Percentiles rank a stretch among this genome's conserved stretches.
phyloP scores from a whole-genome alignment of 2,329 filamentous ascomycete genomes.

The Pyrenochaeta sp. region DNA sequence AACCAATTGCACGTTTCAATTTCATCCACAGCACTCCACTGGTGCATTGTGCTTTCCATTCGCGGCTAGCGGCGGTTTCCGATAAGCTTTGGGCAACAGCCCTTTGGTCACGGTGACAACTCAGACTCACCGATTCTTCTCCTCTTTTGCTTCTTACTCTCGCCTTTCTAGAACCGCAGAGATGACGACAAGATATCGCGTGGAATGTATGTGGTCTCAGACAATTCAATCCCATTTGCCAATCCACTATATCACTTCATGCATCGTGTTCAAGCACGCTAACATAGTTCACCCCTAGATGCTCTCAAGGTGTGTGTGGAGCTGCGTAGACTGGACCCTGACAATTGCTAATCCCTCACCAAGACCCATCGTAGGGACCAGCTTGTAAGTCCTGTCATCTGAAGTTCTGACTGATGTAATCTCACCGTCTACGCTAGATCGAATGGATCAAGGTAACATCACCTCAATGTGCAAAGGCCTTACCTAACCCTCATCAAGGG shows the following conservation, averaged over 20 bases:
- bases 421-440: too few species aligned
- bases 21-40: slow-evolving; percentile 19
- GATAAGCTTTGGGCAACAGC: slow-evolving; percentile 29
- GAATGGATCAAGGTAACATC: slow-evolving; percentile 89
- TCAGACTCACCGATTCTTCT: slow-evolving; percentile 15
- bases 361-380: slow-evolving; percentile 92
- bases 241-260: not conserved
- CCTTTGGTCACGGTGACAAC: slow-evolving; percentile 25
- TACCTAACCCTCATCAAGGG: slow-evolving; percentile 28
- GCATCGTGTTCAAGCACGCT: slow-evolving; percentile 12
- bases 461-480: not conserved
- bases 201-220: slow-evolving; percentile 45
- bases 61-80: slow-evolving; percentile 35
- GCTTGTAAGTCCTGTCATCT: slow-evolving; percentile 68
- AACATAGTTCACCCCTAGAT: slow-evolving; percentile 55
- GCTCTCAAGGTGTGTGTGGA: slow-evolving; percentile 65
- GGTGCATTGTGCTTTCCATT: slow-evolving; percentile 23
- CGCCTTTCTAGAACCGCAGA: slow-evolving; percentile 8
- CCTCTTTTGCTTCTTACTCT: slow-evolving; percentile 5
- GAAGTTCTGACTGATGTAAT: slow-evolving; percentile 17
- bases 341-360: slow-evolving; percentile 23
- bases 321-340: slow-evolving; percentile 3
- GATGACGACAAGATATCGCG: slow-evolving; percentile 53
- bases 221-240: not conserved
- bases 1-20: slow-evolving; percentile 5